phyloP scores from a whole-genome alignment of 768 basidiomycete species.

The Lactarius deliciosus region DNA sequence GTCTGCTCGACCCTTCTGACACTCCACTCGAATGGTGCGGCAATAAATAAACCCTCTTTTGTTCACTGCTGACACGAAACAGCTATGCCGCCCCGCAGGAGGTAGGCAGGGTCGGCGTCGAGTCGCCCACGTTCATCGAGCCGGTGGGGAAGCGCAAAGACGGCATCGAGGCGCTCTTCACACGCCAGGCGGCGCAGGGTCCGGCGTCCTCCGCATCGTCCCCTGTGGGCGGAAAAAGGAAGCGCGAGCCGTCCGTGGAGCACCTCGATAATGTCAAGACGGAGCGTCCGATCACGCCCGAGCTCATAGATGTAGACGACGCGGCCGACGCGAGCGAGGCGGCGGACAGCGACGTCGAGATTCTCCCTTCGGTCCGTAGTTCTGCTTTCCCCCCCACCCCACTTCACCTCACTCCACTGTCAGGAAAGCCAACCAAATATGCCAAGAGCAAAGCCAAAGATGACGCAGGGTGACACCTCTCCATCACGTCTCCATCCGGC shows the following conservation, averaged over 20 bases:
- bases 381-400: too few species aligned
- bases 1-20: slow-evolving; percentile 63
- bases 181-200: slow-evolving; percentile 54
- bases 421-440: neutral
- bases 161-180: slow-evolving; percentile 82
- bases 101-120: slow-evolving; percentile 85
- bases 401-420: too few species aligned
- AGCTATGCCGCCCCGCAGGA: slow-evolving; percentile 90
- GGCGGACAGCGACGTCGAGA: slow-evolving; percentile 24
- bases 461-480: neutral
- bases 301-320: slow-evolving; percentile 4
- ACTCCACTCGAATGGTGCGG: slow-evolving; percentile 63
- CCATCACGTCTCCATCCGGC: neutral
- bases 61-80: neutral
- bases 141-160: slow-evolving; percentile 79
- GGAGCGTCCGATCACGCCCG: neutral
- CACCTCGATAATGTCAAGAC: neutral
- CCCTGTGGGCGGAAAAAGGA: slow-evolving; percentile 8
- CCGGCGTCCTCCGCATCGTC: neutral
- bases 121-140: slow-evolving; percentile 79
- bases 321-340: neutral
- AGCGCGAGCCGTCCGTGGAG: slow-evolving; percentile 14
- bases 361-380: slow-evolving; percentile 15
- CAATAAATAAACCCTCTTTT: too few species aligned
- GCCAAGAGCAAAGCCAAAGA: neutral